A percentile compares a stretch with the other conserved stretches of the same genome.
Evolutionary conservation across 148 eudicot species (phyloP).

Genomic region (Arbutus unedo): DNA sequence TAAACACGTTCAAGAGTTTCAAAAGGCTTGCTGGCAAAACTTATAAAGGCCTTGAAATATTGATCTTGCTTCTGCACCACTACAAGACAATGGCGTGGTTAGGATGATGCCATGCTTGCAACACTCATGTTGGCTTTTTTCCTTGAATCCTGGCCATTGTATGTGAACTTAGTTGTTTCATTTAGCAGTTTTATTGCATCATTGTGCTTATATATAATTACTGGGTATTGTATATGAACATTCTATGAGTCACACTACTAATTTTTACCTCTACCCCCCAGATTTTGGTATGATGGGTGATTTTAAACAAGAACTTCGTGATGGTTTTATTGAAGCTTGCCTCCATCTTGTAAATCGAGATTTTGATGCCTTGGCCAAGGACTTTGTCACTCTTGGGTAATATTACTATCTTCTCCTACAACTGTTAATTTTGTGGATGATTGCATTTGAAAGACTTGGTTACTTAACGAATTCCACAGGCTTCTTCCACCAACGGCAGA

Average conservation of each 20-base stretch:
- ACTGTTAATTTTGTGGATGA: not conserved
- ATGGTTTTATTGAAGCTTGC: constrained; percentile 98
- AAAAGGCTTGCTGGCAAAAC: not conserved
- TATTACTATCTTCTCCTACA: constrained; percentile 22
- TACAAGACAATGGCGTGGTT: not conserved
- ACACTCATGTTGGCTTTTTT: not conserved
- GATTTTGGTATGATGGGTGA: constrained; percentile 99
- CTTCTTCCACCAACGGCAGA: constrained; percentile 90
- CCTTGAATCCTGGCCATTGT: not conserved
- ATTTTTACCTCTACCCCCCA: constrained; percentile 22
- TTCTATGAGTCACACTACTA: not conserved
- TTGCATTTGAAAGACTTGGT: constrained; percentile 9
- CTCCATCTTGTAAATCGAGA: constrained; percentile 97
- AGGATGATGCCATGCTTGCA: not conserved
- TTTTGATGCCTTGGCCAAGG: constrained; percentile 81
- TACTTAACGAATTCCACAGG: constrained; percentile 40
- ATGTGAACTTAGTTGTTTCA: not conserved
- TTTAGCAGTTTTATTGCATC: not conserved
- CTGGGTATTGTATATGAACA: not conserved
- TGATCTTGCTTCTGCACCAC: not conserved
- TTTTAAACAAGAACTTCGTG: constrained; percentile 85
- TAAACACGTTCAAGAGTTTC: not conserved
- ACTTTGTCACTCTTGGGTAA: constrained; percentile 92
- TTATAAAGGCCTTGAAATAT: not conserved
- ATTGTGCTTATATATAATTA: not conserved